These are phyloP conservation scores for Sphaerulina vaccinii DNA, from an alignment of 2,329 filamentous ascomycete genomes.

Conservation along the genomic window DNA sequence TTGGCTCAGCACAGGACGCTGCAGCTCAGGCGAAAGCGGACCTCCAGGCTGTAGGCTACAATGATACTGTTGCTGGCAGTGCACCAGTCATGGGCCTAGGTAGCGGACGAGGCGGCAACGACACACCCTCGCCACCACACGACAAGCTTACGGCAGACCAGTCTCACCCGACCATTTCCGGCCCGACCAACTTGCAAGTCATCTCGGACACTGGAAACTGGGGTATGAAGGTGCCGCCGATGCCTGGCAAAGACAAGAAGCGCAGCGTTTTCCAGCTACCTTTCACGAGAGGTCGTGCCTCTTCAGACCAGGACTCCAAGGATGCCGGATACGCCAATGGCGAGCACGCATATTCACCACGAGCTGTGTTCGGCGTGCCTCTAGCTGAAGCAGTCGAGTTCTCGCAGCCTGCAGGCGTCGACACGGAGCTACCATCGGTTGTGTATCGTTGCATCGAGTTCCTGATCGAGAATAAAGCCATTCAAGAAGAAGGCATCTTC, in stretches of 20 bases:
- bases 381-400: slow-evolving; percentile 82
- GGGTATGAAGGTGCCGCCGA: slow-evolving; percentile 69
- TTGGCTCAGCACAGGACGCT: slow-evolving; percentile 13
- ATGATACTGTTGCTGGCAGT: slow-evolving; percentile 57
- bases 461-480: slow-evolving; percentile 76
- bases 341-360: slow-evolving; percentile 23
- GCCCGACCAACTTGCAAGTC: slow-evolving; percentile 75
- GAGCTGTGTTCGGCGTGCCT: slow-evolving; percentile 76
- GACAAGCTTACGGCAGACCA: slow-evolving; percentile 38
- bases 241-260: slow-evolving; percentile 71
- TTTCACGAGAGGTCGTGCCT: slow-evolving; percentile 66
- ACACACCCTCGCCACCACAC: slow-evolving; percentile 37
- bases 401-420: slow-evolving; percentile 69
- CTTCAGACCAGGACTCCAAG: slow-evolving; percentile 57
- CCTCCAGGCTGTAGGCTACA: slow-evolving; percentile 50
- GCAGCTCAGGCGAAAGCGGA: slow-evolving; percentile 17
- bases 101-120: slow-evolving; percentile 13
- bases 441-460: slow-evolving; percentile 96
- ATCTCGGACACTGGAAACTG: slow-evolving; percentile 82
- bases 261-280: slow-evolving; percentile 57
- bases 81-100: slow-evolving; percentile 52
- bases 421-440: slow-evolving; percentile 80
- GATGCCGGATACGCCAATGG: slow-evolving; percentile 35
- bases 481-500: slow-evolving; percentile 91
- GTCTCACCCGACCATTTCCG: slow-evolving; percentile 64